Conservation (phyloP, 139 green algal species). For the Tetradesmus obliquus region DNA sequence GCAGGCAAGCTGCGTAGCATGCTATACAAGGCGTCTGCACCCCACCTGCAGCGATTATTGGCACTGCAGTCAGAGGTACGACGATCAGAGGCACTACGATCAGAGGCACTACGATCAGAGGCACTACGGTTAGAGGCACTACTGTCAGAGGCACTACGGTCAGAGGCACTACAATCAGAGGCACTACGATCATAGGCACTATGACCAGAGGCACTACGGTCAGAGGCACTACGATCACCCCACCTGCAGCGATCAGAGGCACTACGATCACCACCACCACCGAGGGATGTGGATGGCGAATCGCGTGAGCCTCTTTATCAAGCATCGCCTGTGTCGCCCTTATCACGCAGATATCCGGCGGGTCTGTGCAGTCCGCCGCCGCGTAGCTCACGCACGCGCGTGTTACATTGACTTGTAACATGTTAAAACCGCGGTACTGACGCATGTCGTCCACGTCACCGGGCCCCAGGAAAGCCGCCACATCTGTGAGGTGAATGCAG, state of each 20-base stretch:
- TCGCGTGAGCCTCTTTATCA: not conserved
- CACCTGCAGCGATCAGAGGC: not conserved
- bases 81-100: not conserved
- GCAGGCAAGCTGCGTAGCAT: no score
- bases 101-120: not conserved
- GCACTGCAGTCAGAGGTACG: not conserved
- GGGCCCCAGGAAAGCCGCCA: slow-evolving; percentile 5
- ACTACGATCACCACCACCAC: not conserved
- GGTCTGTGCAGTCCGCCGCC: not conserved
- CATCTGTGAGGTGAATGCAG: not conserved
- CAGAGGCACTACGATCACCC: not conserved
- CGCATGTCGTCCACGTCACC: not conserved
- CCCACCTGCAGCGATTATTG: not conserved
- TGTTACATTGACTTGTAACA: not conserved
- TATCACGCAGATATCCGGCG: not conserved
- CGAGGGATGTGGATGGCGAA: not conserved
- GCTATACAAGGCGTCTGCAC: no score
- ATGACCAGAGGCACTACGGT: not conserved
- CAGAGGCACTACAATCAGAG: not conserved
- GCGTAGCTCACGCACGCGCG: not conserved
- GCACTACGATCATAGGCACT: not conserved
- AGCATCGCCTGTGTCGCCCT: not conserved
- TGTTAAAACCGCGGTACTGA: not conserved
- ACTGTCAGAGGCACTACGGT: not conserved
- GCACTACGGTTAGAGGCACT: no score